Percentiles rank a stretch among this genome's conserved stretches.
Evolutionary conservation across 2,329 filamentous ascomycete genomes (phyloP).

Genomic region (Pyrenochaeta sp.): DNA sequence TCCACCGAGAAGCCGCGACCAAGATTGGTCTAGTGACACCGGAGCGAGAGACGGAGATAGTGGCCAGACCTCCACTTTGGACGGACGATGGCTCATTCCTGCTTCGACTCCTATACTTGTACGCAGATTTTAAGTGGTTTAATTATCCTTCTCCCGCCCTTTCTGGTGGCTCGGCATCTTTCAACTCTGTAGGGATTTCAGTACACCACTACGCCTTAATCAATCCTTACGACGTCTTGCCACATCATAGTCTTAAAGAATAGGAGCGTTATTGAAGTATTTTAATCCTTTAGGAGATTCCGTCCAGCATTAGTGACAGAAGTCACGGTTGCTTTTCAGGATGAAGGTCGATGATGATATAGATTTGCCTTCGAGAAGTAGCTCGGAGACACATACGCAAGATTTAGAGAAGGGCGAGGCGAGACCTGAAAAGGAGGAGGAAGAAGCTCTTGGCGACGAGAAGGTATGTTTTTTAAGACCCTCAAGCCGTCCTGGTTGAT

Average conservation of each 20-base stretch:
- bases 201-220: neutral
- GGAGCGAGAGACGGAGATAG: slow-evolving; percentile 16
- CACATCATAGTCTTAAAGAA: neutral
- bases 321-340: neutral
- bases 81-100: neutral
- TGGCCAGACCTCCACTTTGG: slow-evolving; percentile 2
- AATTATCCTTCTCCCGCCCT: neutral
- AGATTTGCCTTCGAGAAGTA: slow-evolving; percentile 30
- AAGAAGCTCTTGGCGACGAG: neutral
- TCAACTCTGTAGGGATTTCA: neutral
- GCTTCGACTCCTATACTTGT: neutral
- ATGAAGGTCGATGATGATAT: slow-evolving; percentile 31
- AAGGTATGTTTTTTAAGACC: slow-evolving; percentile 11
- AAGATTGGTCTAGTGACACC: slow-evolving; percentile 3
- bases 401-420: slow-evolving; percentile 29
- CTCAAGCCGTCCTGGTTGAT: neutral
- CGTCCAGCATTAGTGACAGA: neutral
- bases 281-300: neutral
- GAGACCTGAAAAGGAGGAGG: slow-evolving; percentile 14
- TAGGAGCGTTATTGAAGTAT: neutral
- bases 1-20: slow-evolving; percentile 18
- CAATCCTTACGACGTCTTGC: neutral
- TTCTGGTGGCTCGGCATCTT: neutral
- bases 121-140: neutral
- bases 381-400: slow-evolving; percentile 27